Base-by-base conservation (phyloP, 2,329 filamentous ascomycete species). In the Cordyceps cicadae region DNA sequence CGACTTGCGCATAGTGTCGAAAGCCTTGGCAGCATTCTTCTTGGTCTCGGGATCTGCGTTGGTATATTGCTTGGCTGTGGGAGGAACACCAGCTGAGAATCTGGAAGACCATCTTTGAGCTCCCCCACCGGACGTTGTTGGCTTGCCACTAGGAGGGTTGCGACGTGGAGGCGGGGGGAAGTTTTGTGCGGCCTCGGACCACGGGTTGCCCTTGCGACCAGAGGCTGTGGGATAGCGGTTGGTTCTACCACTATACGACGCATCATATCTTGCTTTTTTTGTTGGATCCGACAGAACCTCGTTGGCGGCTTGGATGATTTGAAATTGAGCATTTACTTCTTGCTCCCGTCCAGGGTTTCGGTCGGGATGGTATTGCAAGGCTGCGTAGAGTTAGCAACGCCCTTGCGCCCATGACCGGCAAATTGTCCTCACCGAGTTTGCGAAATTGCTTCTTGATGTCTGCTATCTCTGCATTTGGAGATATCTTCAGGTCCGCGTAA, bases 371-470 rank as follows among this genome's bases (percentile, higher is more conserved):
- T 89, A 95, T 72, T 89, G 89, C 52, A 95, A 79, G 53, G 91
- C 91, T 91, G 61, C 21, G 5, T 4, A 26, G 12, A 6, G 65
- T 76, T 64, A 73, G 69, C 51, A 63, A n/a, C 55, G 32, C 46
- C 39, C 12, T 19, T 26, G 21, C 12, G 43, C 5, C 3, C 45
- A 50, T 12, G 17, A n/a, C 6, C 4, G 50, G 17, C 26, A 34
- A 12, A 15, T 5, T 56, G 26, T 32, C 17, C 79, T 62, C 76
- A 90, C 88, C 88, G 69, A 96, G 82, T 73, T 91, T 92, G 66
- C 88, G 84, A 74, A 92, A 96, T 68, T 92, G 88, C 73, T 88
- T 94, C 77, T 90, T 93, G 70, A 96, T 86, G 46, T 94, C 90
- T 34, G 86, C 83, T 49, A 85, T 75, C 65, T 88, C 85, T 58